Conservation (phyloP, 805 yeast genomes). For the Kazachstania bromeliacearum region DNA sequence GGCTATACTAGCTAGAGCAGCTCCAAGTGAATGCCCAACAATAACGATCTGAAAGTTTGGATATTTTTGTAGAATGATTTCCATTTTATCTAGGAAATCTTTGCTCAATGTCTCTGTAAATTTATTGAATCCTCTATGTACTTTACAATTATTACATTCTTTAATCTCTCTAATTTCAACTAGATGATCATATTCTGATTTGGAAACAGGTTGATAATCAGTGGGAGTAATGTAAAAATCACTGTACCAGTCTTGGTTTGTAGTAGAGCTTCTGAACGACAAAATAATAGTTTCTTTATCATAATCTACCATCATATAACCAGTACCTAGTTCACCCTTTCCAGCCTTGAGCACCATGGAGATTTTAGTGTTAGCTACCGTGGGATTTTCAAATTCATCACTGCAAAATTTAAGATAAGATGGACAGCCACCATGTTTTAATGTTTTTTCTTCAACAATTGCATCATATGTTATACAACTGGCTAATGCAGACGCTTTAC, state of each 20-base stretch:
- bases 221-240: constrained; percentile 44
- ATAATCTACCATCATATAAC: constrained; percentile 44
- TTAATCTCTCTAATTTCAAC: constrained; percentile 16
- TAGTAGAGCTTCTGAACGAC: constrained; percentile 56
- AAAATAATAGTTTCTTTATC: constrained; percentile 35
- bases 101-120: constrained; percentile 36
- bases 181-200: constrained; percentile 14
- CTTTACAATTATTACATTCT: constrained; percentile 42
- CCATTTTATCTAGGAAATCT: constrained; percentile 31
- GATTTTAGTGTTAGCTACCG: constrained; percentile 28
- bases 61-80: constrained; percentile 28
- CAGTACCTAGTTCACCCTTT: constrained; percentile 43
- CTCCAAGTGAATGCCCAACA: constrained; percentile 73
- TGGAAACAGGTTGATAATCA: constrained; percentile 38
- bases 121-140: constrained; percentile 56
- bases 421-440: constrained; percentile 30
- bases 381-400: constrained; percentile 18
- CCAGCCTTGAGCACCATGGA: constrained; percentile 35
- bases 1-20: constrained; percentile 53
- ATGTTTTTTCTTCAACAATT: constrained; percentile 17
- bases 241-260: constrained; percentile 51
- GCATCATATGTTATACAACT: constrained; percentile 28
- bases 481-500: constrained; percentile 28
- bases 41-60: constrained; percentile 44
- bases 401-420: constrained; percentile 25